Evolutionary conservation across 176 grass and related monocot species (phyloP), one percentile per base, ranked within the genome.

Genomic region (Aegilops longissima): DNA sequence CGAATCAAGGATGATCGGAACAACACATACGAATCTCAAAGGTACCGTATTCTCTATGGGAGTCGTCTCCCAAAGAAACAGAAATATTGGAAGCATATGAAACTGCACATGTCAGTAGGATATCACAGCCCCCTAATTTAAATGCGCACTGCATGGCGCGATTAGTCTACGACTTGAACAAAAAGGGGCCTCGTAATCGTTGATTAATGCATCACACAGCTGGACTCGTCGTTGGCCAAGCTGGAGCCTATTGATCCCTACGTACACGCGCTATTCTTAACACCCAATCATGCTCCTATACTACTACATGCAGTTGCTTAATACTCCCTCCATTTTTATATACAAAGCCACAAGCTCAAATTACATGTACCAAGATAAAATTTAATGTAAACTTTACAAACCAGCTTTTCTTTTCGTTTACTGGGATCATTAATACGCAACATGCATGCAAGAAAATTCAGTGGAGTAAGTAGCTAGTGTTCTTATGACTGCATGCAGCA

Each of bases 161-260:
- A 63, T 69, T 77, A 81, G 86, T 85, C 76, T 77, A 84, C 29
- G 86, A 44, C 77, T 76, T 56, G 8, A 76, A 17, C 7, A 34
- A 34, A 34, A 4, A 3, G 7, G 42, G 29, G 27, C 1, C 14
- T 69, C 58, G 0, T 59, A 59, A 59, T 59, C 6, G 56, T 59
- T 59, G 56, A 59, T 62, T 74, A 83, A 87, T 49, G 81, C 63
- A 30, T 1, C 38, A 54, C 17, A 77, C 90, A 91, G 86, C 90
- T 91, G 90, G 90, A 85, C 3, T 21, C 45, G 82, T 5, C 51
- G 64, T 66, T 88, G 78, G 78, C 82, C 90, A 85, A 91, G 82
- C 90, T 88, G 90, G 82, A 85, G 39, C 38, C 47, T 76, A 17
- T 23, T 25, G 44, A 76, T 3, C 82, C 79, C 33, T 24, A 71